phyloP scores from a whole-genome alignment of 2,329 filamentous ascomycete species.

The Hymenoscyphus infarciens region DNA sequence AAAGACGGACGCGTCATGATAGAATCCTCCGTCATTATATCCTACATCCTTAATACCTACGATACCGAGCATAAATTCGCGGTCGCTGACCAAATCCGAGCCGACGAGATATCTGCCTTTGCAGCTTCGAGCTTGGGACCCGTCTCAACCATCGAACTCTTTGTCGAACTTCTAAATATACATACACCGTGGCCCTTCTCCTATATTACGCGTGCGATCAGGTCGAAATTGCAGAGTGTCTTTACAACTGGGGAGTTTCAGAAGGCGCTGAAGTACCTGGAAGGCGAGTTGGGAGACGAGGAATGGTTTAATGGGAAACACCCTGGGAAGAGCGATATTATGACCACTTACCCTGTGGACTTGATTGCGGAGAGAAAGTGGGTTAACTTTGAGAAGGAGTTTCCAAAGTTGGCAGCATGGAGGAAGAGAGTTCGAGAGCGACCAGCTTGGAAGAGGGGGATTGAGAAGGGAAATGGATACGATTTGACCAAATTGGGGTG shows the following conservation, averaged over 20 bases:
- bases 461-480: constrained; percentile 36
- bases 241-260: constrained; percentile 26
- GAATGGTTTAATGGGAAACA: constrained; percentile 34
- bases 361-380: constrained; percentile 32
- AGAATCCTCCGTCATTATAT: constrained; percentile 34
- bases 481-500: constrained; percentile 23
- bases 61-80: constrained; percentile 32
- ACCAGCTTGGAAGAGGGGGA: constrained; percentile 33
- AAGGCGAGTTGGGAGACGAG: constrained; percentile 27
- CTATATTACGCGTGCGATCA: constrained; percentile 21
- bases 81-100: constrained; percentile 30
- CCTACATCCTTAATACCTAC: constrained; percentile 35
- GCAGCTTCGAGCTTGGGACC: constrained; percentile 29
- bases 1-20: constrained; percentile 30
- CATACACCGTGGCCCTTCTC: constrained; percentile 29
- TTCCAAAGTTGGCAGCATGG: constrained; percentile 36
- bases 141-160: constrained; percentile 26
- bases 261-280: constrained; percentile 25
- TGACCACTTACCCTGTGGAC: constrained; percentile 37
- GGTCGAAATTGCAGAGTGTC: constrained; percentile 18
- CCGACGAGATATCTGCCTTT: constrained; percentile 33
- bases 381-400: constrained; percentile 33
- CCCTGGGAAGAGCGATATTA: constrained; percentile 36
- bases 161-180: constrained; percentile 27
- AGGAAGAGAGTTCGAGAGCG: constrained; percentile 30